Conservation (phyloP, 2,329 filamentous ascomycete genomes). For the Pyricularia pennisetigena region DNA sequence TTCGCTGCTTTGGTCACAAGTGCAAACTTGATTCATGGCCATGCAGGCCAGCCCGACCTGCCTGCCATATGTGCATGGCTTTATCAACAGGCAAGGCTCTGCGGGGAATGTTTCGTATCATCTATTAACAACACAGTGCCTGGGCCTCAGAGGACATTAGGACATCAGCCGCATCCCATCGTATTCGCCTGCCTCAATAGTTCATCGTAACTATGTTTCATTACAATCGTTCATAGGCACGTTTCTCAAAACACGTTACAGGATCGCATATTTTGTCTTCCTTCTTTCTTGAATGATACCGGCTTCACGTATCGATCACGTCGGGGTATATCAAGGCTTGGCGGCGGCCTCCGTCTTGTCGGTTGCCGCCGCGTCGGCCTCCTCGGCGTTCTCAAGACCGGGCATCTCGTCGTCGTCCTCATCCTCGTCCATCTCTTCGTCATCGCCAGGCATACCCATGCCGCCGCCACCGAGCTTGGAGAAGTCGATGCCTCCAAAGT, state of each 20-base stretch:
- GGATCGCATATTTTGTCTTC: not conserved
- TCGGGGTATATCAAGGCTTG: not conserved
- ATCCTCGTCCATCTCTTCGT: slow-evolving; percentile 38
- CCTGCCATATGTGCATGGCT: not conserved
- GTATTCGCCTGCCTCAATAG: not conserved
- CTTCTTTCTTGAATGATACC: not conserved
- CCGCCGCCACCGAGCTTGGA: slow-evolving; percentile 70
- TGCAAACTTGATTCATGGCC: not conserved
- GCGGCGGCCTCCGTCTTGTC: slow-evolving; percentile 18
- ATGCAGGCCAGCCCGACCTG: not conserved
- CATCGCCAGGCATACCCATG: slow-evolving; percentile 32
- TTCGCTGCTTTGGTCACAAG: not conserved
- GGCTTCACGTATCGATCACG: not conserved
- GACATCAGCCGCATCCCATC: not conserved
- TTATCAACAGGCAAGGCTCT: not conserved
- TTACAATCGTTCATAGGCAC: not conserved
- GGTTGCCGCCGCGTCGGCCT: slow-evolving; percentile 22
- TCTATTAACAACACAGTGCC: not conserved
- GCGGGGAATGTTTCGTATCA: not conserved
- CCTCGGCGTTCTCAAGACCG: slow-evolving; percentile 55
- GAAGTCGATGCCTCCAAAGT: slow-evolving; percentile 87
- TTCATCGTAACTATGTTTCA: not conserved
- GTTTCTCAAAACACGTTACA: not conserved
- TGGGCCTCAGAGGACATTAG: not conserved
- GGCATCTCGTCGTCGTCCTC: slow-evolving; percentile 76